Base-by-base conservation (phyloP, 2,329 filamentous ascomycete genomes). In the Cylindrodendrum hubeiense region DNA sequence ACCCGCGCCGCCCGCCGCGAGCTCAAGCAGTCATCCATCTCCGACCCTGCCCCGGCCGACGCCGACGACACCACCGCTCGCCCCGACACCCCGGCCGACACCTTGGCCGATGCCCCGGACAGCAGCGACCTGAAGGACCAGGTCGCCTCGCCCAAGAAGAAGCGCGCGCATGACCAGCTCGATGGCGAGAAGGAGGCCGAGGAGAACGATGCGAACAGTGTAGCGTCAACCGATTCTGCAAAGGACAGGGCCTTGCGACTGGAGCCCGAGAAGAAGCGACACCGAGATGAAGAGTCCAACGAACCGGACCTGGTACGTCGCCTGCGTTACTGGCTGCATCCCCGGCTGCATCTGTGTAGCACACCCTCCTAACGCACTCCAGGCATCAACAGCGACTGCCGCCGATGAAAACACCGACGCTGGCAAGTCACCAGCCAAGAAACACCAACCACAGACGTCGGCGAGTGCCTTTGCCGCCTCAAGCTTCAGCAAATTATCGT, bases 401-500 rank as follows among this genome's bases (percentile, higher is more conserved):
- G 67, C 63, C 41, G 57, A 64, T 61, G 68, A 73, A 50, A n/a
- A 69, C 28, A 58, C 67, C 19, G 71, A 73, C 37, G 53, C 63
- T 5, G 67, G 59, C 65, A 73, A 71, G 50, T 70, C 74, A 19
- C 58, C 70, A 22, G 54, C 66, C 39, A 76, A 77, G 60, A 72
- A 76, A 53, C 46, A 69, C 30, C 65, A 71, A 69, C 65, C 69
- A 37, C 75, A 77, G 55, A 86, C 88, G 19, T 89, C 91, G 7
- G 67, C 84, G 13, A 87, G 87, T 10, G 88, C 90, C 6, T 94
- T 94, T 77, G 88, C 89, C 22, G 85, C 84, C 51, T 94, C 92
- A 3, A 88, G 86, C 19, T 90, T 94, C 74, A 87, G 90, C 56
- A 89, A 90, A 56, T 87, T 93, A 60, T 85, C 90, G 8, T 81